Base-by-base conservation (phyloP, 139 green algal species). In the Chlorella sorokiniana region DNA sequence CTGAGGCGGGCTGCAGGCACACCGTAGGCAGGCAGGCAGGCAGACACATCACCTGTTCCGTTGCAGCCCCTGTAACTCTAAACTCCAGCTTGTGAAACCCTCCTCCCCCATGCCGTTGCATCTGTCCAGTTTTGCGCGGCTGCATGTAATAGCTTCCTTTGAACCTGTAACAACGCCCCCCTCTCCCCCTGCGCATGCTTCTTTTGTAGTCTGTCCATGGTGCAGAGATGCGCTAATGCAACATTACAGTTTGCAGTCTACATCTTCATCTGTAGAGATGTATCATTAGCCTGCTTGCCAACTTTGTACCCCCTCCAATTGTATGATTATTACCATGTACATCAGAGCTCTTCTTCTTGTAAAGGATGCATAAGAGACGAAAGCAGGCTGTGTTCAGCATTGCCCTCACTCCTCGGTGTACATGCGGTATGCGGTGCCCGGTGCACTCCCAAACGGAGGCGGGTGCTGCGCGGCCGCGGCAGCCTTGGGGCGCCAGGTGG, bases 11-110 rank as follows among this genome's bases (percentile, higher is more conserved):
- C 48, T 56, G 14, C 16, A 11, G 14, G 11, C 16, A 33, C 56
- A 3, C 44, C 64, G 33, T 33, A 71, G 64, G 64, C 64, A 71
- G 16, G 56, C 56, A 65, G 56, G 64, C 64, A 71, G 35, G 64
- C 64, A 71, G 64, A 10, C 64, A 71, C 3, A 1, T 9, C 6
- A 25, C 64, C 3, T 71, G 35, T 25, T 33, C 64, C 29, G 9
- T 45, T 45, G 31, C 31, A 45, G n/a, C n/a, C n/a, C 33, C 29
- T 71, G 2, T 23, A 42, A 71, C 35, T 71, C 31, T 42, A 37
- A n/a, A 68, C 29, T 68, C 25, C 23, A 35, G 3, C 33, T 22
- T 25, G 6, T 33, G 16, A 16, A 2, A 16, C 61, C 61, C 61
- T 22, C 11, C 14, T 40, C 61, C 61, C 27, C 33, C 61, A 68